These are phyloP conservation scores for Erodium trifolium DNA, from an alignment of 441 rosid species.

Conservation along the genomic window DNA sequence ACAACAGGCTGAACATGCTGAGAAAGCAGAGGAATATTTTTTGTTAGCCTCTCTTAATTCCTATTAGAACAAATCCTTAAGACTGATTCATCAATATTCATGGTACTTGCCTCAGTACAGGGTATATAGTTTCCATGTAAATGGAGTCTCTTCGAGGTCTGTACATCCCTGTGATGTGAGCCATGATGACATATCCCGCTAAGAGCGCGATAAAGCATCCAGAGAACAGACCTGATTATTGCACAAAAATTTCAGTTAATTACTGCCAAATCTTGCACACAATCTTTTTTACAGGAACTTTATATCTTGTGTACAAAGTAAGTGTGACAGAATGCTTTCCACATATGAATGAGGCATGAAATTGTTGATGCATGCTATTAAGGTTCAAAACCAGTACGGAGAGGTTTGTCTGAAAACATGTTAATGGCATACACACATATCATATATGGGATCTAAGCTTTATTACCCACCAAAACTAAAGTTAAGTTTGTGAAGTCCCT, in stretches of 20 bases:
- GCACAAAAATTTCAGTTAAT: no score
- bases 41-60: no score
- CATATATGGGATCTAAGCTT: conserved; percentile 31
- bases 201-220: conserved; percentile 88
- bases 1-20: conserved; percentile 91
- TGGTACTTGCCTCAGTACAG: conserved; percentile 78
- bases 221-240: conserved; percentile 57
- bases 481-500: conserved; percentile 15
- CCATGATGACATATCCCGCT: conserved; percentile 76
- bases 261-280: no score
- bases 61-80: not conserved
- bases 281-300: no score
- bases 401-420: no score
- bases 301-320: no score
- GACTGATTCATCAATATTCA: no score
- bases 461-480: conserved; percentile 33
- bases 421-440: conserved; percentile 11
- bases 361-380: no score
- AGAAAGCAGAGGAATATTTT: not conserved
- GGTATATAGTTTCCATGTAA: conserved; percentile 93
- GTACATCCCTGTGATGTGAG: conserved; percentile 82
- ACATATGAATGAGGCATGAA: no score
- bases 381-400: no score
- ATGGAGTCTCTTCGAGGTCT: conserved; percentile 47
- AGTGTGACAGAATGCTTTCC: no score